Evolutionary conservation across 768 basidiomycete species (phyloP), one percentile per base, ranked within the genome.

Genomic region (Dentipellis sp.): DNA sequence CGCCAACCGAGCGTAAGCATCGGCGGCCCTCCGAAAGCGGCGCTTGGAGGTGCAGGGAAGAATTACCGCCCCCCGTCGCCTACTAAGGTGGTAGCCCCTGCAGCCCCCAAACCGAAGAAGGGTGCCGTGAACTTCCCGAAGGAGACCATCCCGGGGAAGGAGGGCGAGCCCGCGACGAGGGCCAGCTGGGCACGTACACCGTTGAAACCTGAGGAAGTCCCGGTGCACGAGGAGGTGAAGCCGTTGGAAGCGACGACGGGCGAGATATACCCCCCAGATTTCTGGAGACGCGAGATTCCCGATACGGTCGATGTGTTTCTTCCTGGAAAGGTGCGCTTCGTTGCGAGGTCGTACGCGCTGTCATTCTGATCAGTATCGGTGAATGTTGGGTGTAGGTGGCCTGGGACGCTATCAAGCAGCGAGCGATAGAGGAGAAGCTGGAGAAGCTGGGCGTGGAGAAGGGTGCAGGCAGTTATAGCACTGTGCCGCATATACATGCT

Each of bases 1-100:
- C 77, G 88, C 45, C 80, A 87, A 56, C 78, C 77, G 14, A 80
- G 78, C 59, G 59, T 86, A 46, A 88, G 84, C 66, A 80, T 87
- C 42, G 91, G 91, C 11, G 91, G 91, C 7, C 91, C 91, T n/a
- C 91, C 91, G 9, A 93, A 92, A 67, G 91, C 91, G 0, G 78
- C 82, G 0, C 71, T 93, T 2, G 91, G 91, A 16, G 91, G 91
- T 0, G 89, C 86, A 11, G 79, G 82, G 47, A 79, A 86, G 47
- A 92, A 88, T 70, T 75, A 83, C 52, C 87, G 83, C 67, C 88
- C 88, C 10, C 70, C 86, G 57, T 77, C 81, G 6, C 75, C 81
- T 5, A 61, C 66, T 3, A 48, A 70, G 1, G 58, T 54, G 29
- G 55, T 54, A 10, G 49, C 46, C 21, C 48, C 42, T n/a, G 40